These are phyloP conservation scores for Phaeosphaeriaceae sp. DNA, from an alignment of 2,329 filamentous ascomycete genomes.

Conservation along the genomic window DNA sequence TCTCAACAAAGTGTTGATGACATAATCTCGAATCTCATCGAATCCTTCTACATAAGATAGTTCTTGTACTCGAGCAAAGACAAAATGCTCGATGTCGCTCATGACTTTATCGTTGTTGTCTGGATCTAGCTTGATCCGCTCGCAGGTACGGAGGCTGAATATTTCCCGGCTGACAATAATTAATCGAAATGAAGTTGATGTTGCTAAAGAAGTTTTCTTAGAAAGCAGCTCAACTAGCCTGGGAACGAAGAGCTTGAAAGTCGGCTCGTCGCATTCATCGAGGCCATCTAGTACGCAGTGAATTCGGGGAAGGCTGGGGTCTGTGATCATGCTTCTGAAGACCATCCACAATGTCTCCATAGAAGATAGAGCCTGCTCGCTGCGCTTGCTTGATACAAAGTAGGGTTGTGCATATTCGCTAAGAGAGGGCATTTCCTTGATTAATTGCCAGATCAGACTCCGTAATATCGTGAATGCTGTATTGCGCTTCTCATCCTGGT, in stretches of 20 bases:
- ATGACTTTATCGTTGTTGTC: slow-evolving; percentile 24
- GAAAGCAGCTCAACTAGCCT: no score
- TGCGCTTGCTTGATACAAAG: background rate
- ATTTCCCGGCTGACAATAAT: slow-evolving; percentile 27
- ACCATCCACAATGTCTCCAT: background rate
- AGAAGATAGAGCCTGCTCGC: background rate
- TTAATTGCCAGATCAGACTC: slow-evolving; percentile 34
- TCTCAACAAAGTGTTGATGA: no score
- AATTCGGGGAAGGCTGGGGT: slow-evolving; percentile 13
- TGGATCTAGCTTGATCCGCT: slow-evolving; percentile 30
- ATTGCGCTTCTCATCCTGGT: slow-evolving; percentile 32
- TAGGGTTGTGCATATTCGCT: background rate
- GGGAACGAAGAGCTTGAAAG: no score
- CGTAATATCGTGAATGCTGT: slow-evolving; percentile 30
- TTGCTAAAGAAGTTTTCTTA: background rate
- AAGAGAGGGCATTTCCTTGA: slow-evolving; percentile 2
- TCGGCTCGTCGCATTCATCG: slow-evolving; percentile 36
- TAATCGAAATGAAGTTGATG: slow-evolving; percentile 21
- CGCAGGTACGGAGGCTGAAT: slow-evolving; percentile 13
- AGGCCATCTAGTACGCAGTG: slow-evolving; percentile 40
- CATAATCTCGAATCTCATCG: no score
- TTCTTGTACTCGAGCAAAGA: slow-evolving; percentile 25
- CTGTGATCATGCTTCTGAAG: slow-evolving; percentile 19
- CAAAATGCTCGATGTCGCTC: slow-evolving; percentile 34
- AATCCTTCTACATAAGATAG: slow-evolving; percentile 20